Evolutionary conservation across 257 asterid genomes (phyloP).

Genomic region (Marsdenia floribunda): DNA sequence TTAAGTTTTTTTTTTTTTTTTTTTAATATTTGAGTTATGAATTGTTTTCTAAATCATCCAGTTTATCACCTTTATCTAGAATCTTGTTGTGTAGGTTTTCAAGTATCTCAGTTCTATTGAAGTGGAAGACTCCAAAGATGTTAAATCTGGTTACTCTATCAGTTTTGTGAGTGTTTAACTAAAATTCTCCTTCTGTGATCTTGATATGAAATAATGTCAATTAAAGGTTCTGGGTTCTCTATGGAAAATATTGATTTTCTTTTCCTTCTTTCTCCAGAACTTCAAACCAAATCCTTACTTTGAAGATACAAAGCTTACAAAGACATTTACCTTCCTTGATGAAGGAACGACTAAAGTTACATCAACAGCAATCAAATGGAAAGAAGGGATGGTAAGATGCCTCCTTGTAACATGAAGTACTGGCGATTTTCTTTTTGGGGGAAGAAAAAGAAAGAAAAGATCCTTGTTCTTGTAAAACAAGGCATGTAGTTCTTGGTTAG

Average conservation of each 20-base stretch:
- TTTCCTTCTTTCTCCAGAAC: slow-evolving; percentile 37
- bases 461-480: neutral
- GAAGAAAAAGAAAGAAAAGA: neutral
- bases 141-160: slow-evolving; percentile 86
- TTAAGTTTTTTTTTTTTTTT: neutral
- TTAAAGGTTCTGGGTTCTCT: neutral
- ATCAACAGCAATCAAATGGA: slow-evolving; percentile 85
- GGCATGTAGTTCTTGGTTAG: slow-evolving; percentile 5
- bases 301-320: slow-evolving; percentile 72
- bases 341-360: slow-evolving; percentile 77
- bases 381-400: slow-evolving; percentile 76
- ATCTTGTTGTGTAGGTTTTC: slow-evolving; percentile 48
- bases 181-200: neutral
- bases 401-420: neutral
- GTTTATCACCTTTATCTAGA: neutral
- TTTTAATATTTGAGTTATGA: neutral
- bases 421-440: neutral
- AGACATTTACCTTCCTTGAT: slow-evolving; percentile 76
- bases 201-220: neutral
- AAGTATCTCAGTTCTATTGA: slow-evolving; percentile 72
- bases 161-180: slow-evolving; percentile 58
- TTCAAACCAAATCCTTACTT: slow-evolving; percentile 81
- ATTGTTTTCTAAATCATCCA: neutral
- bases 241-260: neutral
- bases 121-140: slow-evolving; percentile 89